These are phyloP conservation scores for Trametes hirsuta DNA, from an alignment of 1,284 basidiomycete genomes.

Conservation along the genomic window DNA sequence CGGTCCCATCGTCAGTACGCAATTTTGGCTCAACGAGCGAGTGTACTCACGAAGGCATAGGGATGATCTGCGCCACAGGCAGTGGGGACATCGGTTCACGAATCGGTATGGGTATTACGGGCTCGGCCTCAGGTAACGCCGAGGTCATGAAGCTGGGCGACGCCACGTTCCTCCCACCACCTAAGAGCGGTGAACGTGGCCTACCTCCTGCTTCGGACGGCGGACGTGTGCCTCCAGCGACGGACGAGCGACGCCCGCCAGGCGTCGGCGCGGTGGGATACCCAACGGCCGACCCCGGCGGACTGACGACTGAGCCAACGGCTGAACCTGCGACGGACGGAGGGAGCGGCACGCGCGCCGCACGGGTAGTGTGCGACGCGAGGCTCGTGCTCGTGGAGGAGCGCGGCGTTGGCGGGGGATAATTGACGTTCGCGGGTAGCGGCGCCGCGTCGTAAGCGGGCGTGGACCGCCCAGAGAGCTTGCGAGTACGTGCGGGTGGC, in stretches of 20 bases:
- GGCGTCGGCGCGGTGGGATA: conserved; percentile 17
- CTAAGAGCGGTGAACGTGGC: conserved; percentile 25
- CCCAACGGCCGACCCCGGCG: conserved; percentile 13
- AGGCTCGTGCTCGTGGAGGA: conserved; percentile 21
- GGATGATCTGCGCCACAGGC: conserved; percentile 15
- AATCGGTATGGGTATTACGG: conserved; percentile 21
- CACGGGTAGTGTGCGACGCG: conserved; percentile 19
- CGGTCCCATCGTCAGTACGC: neutral
- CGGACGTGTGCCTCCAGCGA: conserved; percentile 19
- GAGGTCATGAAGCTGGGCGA: conserved; percentile 12
- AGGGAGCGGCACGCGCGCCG: conserved; percentile 28
- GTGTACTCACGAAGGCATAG: conserved; percentile 16
- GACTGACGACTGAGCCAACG: conserved; percentile 7
- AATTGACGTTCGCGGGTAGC: conserved; percentile 22
- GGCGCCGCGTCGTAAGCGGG: conserved; percentile 34
- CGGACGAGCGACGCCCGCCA: conserved; percentile 14
- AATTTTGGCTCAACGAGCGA: neutral
- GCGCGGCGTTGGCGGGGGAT: conserved; percentile 32
- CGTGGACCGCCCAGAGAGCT: conserved; percentile 21
- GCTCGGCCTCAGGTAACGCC: conserved; percentile 3
- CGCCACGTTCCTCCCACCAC: conserved; percentile 12
- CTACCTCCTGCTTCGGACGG: conserved; percentile 10
- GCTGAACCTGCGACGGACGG: conserved; percentile 19
- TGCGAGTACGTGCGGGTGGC: conserved; percentile 29
- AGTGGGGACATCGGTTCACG: conserved; percentile 16